These are phyloP conservation scores for Scedosporium apiospermum DNA, from an alignment of 2,329 filamentous ascomycete genomes.

Conservation along the genomic window DNA sequence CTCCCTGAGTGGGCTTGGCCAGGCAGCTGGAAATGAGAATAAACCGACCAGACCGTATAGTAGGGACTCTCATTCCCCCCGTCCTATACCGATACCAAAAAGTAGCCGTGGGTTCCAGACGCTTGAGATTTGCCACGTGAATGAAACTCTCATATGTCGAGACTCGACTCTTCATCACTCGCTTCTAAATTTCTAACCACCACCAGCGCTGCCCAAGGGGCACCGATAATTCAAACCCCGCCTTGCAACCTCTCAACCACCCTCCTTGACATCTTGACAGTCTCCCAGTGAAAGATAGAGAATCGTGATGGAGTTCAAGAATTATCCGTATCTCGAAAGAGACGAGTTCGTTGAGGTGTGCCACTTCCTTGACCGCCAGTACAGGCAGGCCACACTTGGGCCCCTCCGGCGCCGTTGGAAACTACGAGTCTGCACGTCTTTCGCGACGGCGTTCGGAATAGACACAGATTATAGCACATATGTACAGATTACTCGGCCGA, in stretches of 20 bases:
- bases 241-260: not conserved
- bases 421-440: conserved; percentile 40
- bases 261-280: not conserved
- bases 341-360: conserved; percentile 59
- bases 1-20: no score
- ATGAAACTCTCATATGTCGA: no score
- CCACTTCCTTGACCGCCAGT: conserved; percentile 49
- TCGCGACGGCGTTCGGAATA: conserved; percentile 32
- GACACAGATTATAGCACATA: conserved; percentile 40
- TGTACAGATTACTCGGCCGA: conserved; percentile 45
- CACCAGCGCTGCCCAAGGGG: no score
- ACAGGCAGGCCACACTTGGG: conserved; percentile 49
- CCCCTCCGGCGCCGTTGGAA: conserved; percentile 44
- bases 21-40: no score
- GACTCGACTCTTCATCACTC: no score
- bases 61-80: no score
- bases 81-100: no score
- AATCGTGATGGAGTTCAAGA: conserved; percentile 29
- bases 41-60: no score
- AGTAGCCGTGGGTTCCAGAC: no score
- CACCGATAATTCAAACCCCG: not conserved
- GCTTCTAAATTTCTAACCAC: no score
- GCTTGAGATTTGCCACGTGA: no score
- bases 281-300: not conserved
- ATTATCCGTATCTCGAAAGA: conserved; percentile 51